phyloP scores from a whole-genome alignment of 805 yeast genomes.

The Metschnikowia kofuensis region DNA sequence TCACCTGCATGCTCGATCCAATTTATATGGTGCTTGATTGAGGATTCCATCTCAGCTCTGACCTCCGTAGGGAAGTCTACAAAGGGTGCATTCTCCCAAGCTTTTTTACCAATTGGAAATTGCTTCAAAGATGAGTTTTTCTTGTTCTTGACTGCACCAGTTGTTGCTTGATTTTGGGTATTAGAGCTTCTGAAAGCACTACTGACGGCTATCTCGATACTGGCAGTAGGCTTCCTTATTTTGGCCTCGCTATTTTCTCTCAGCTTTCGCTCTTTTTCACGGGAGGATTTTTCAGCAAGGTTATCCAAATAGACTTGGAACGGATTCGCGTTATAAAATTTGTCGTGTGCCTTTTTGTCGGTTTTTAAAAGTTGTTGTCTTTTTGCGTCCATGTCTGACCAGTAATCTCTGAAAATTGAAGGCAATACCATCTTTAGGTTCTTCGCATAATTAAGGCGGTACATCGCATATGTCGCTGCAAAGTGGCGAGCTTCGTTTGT shows the following conservation, averaged over 20 bases:
- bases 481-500: conserved; percentile 85
- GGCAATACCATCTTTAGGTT: conserved; percentile 88
- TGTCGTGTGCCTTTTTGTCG: conserved; percentile 47
- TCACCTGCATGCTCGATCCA: conserved; percentile 42
- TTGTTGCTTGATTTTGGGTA: conserved; percentile 1
- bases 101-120: conserved; percentile 46
- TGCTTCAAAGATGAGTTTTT: conserved; percentile 3
- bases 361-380: conserved; percentile 48
- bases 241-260: conserved; percentile 50
- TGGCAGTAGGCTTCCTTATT: conserved; percentile 43
- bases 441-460: conserved; percentile 73
- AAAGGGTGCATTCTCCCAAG: conserved; percentile 69
- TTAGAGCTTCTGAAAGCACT: not conserved
- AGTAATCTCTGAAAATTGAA: conserved; percentile 69
- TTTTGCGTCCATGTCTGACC: conserved; percentile 68
- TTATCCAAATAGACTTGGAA: conserved; percentile 65
- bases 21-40: conserved; percentile 53
- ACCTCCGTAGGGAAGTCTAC: conserved; percentile 66
- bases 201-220: conserved; percentile 11
- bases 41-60: conserved; percentile 59
- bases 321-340: conserved; percentile 68
- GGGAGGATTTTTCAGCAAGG: conserved; percentile 41
- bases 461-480: conserved; percentile 87
- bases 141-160: not conserved
- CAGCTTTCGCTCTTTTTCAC: conserved; percentile 46